Percentiles rank a stretch among this genome's conserved stretches.
Conservation (phyloP, 2,329 filamentous ascomycete species). For the Geosmithia flava region DNA sequence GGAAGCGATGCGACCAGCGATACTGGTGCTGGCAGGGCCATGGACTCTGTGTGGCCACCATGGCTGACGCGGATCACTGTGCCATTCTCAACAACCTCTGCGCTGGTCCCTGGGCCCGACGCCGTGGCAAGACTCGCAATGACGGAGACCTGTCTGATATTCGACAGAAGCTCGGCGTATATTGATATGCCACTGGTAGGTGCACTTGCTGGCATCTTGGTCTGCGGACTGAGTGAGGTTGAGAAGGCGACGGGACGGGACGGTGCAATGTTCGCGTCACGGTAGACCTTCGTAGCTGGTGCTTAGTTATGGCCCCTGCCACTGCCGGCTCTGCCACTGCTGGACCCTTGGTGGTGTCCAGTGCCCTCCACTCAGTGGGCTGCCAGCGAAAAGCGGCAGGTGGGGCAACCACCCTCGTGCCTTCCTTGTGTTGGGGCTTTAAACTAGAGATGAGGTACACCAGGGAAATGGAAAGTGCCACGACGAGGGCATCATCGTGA, state of each 20-base stretch:
- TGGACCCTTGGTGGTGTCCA: too few relatives aligned
- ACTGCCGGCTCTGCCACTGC: too few relatives aligned
- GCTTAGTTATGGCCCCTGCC: not conserved
- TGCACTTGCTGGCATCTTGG: not conserved
- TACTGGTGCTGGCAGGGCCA: slow-evolving; percentile 31
- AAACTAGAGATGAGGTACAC: too few relatives aligned
- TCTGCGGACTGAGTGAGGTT: not conserved
- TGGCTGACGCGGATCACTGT: slow-evolving; percentile 34
- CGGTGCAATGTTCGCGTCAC: not conserved
- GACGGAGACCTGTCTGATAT: slow-evolving; percentile 52
- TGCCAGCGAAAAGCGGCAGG: not conserved
- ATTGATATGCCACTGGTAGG: slow-evolving; percentile 19
- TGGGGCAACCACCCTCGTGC: not conserved
- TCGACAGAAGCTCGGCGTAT: slow-evolving; percentile 53
- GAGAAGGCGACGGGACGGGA: not conserved
- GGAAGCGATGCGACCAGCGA: slow-evolving; percentile 20
- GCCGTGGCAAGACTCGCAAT: slow-evolving; percentile 36
- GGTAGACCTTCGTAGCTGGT: not conserved
- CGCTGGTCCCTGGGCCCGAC: slow-evolving; percentile 26
- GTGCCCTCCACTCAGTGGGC: too few relatives aligned
- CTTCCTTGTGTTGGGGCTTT: not conserved
- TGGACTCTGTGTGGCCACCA: slow-evolving; percentile 17
- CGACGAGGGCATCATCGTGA: not conserved
- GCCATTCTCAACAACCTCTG: slow-evolving; percentile 31
- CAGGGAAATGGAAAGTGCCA: not conserved